These are phyloP conservation scores for Pseudocercospora pini-densiflorae DNA, from an alignment of 2,329 filamentous ascomycete genomes.

Conservation along the genomic window DNA sequence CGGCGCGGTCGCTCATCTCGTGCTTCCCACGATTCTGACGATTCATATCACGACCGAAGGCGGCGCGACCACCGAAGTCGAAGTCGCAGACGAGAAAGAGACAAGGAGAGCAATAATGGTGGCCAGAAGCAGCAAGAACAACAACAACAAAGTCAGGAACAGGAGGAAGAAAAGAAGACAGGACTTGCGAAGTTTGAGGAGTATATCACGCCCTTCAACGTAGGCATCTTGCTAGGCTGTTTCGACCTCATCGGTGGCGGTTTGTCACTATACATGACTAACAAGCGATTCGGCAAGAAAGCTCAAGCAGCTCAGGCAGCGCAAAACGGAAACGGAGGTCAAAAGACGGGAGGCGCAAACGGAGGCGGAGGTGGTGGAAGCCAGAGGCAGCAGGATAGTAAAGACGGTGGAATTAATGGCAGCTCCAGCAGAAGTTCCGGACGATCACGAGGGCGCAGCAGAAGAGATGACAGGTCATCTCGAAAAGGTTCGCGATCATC, in stretches of 20 bases:
- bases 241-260: slow-evolving; percentile 27
- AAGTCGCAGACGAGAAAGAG: slow-evolving; percentile 12
- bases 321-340: slow-evolving; percentile 1
- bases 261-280: slow-evolving; percentile 26
- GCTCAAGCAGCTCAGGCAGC: slow-evolving; percentile 14
- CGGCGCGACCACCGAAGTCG: slow-evolving; percentile 13
- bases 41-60: slow-evolving; percentile 15
- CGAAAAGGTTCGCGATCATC: slow-evolving; percentile 5
- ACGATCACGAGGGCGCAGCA: slow-evolving; percentile 7
- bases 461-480: not conserved
- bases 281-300: slow-evolving; percentile 25
- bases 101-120: slow-evolving; percentile 10
- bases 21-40: slow-evolving; percentile 17
- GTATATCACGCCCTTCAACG: slow-evolving; percentile 26
- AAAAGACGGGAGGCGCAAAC: not conserved
- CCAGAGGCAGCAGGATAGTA: not conserved
- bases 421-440: slow-evolving; percentile 2
- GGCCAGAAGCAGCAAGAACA: slow-evolving; percentile 7
- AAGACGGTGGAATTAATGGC: slow-evolving; percentile 2
- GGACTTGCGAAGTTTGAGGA: slow-evolving; percentile 8
- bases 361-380: slow-evolving; percentile 14
- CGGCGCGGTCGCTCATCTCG: slow-evolving; percentile 9
- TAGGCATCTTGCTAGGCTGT: slow-evolving; percentile 25
- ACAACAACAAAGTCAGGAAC: slow-evolving; percentile 14
- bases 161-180: slow-evolving; percentile 16